These are phyloP conservation scores for Skeletonema tropicum DNA, from an alignment of 108 stramenopile genomes.

Conservation along the genomic window DNA sequence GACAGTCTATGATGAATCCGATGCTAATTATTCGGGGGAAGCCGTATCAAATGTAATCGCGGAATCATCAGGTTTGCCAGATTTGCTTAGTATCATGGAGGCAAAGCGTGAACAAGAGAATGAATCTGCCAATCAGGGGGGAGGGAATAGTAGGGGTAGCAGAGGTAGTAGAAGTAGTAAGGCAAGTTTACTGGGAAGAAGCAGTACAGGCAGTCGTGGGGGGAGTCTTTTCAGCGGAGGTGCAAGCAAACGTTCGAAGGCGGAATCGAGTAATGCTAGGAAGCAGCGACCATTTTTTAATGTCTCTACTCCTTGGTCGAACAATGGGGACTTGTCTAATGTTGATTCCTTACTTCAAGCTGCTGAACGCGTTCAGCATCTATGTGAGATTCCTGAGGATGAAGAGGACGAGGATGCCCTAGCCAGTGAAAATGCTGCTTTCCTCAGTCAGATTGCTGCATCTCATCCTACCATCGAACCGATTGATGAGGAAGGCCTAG, in stretches of 20 bases:
- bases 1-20: neutral
- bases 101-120: constrained; percentile 2
- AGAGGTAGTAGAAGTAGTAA: constrained; percentile 22
- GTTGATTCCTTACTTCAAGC: constrained; percentile 38
- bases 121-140: constrained; percentile 6
- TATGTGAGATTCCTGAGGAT: constrained; percentile 47
- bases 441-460: constrained; percentile 31
- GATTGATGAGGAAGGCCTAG: neutral
- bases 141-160: neutral
- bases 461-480: constrained; percentile 25
- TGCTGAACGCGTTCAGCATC: constrained; percentile 38
- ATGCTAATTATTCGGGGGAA: neutral
- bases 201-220: constrained; percentile 12
- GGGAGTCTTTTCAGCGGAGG: constrained; percentile 24
- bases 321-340: constrained; percentile 23
- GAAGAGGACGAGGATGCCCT: constrained; percentile 19
- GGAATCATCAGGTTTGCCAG: neutral
- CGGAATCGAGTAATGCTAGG: constrained; percentile 1
- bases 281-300: constrained; percentile 23
- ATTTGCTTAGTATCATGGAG: neutral
- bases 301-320: constrained; percentile 27
- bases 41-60: neutral
- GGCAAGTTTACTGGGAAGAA: neutral
- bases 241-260: neutral
- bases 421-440: constrained; percentile 29